Base-by-base conservation (phyloP, 2,329 filamentous ascomycete species). In the Xylariaceae sp. region DNA sequence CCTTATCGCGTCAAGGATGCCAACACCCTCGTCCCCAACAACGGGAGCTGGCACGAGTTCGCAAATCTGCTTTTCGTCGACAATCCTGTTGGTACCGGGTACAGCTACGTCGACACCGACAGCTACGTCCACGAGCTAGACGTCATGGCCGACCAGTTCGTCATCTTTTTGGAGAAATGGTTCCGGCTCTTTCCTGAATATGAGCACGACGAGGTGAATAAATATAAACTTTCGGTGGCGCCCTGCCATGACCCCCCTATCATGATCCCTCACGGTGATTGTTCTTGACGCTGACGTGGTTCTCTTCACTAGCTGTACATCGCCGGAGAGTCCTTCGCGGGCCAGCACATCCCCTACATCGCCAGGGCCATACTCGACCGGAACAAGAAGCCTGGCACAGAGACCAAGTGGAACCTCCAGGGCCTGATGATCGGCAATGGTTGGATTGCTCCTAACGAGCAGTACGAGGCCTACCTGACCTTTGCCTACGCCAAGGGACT, bases 21-120 rank as follows among this genome's bases (percentile, higher is more conserved):
- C 64, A 74, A 64, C 72, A 82, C 55, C 3, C 68, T 98, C 41
- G 71, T 70, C 41, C 81, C 87, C 60, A 96, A 96, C 61, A 83
- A 94, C 39, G 92, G 92, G n/a, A 89, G 88, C 1, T 98, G 94
- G 94, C 85, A 95, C 63, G 90, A 98, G 67, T 98, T 97, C 57
- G 88, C 92, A 49, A 98, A 98, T 56, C 65, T 98, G 36, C 77
- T 98, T 43, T 98, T 98, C 59, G 87, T 98, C 44, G 92, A 98
- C 59, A 94, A 97, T 59, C 92, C 92, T 0, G 89, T 97, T 24
- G 94, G 92, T 9, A 96, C 90, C 1, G 92, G 92, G 3, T 98
- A 85, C 68, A 98, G 92, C 65, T 97, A 92, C 59, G 89, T 89
- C 57, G 84, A 95, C 57, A 92, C 87, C 11, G 76, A 98, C 62